Percentiles rank a stretch among this genome's conserved stretches.
Evolutionary conservation across 179 eudicot species (phyloP).

Genomic region (Patellifolia procumbens): DNA sequence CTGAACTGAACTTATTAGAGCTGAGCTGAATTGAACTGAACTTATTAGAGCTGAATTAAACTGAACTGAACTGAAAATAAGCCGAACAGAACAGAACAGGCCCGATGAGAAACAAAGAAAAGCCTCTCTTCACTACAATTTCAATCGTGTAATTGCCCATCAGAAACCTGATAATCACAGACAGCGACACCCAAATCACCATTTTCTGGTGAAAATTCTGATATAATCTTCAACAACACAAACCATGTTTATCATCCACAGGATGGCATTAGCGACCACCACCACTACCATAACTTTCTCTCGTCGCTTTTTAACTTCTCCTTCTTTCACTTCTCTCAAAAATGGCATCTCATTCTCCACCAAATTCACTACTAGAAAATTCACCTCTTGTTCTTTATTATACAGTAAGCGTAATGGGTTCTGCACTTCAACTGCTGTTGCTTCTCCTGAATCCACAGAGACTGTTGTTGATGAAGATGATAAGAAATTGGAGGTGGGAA

Average conservation of each 20-base stretch:
- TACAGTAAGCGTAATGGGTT: constrained; percentile 24
- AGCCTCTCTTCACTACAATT: no score
- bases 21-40: no score
- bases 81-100: no score
- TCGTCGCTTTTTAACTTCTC: constrained; percentile 29
- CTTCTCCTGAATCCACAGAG: constrained; percentile 24
- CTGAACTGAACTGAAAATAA: no score
- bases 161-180: background rate
- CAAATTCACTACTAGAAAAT: constrained; percentile 8
- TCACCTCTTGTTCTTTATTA: background rate
- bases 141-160: no score
- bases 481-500: constrained; percentile 1
- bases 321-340: constrained; percentile 7
- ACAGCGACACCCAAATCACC: constrained; percentile 5
- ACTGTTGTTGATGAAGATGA: constrained; percentile 2
- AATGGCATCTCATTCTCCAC: constrained; percentile 21
- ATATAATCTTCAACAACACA: constrained; percentile 13
- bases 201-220: background rate
- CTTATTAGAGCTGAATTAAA: no score
- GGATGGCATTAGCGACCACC: constrained; percentile 33
- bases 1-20: no score
- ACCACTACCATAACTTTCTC: constrained; percentile 28
- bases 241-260: constrained; percentile 41
- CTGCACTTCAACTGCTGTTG: constrained; percentile 28
- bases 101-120: no score